Conservation (phyloP, 2,329 filamentous ascomycete species). For the Laburnicola sp. region DNA sequence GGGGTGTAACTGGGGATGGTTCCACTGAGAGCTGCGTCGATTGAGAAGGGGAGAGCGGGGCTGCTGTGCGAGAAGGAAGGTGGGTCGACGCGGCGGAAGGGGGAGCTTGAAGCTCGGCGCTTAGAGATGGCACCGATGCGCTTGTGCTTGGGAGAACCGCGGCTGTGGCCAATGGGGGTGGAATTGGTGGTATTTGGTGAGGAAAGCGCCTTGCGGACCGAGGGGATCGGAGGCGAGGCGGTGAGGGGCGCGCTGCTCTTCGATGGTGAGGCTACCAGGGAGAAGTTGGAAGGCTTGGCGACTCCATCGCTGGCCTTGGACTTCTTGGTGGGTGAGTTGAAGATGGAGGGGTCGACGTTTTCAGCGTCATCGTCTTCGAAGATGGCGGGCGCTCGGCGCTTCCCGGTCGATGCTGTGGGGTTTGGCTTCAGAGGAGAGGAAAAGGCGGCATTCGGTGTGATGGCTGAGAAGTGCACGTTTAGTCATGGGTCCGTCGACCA, state of each 20-base stretch:
- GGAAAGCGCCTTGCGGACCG: constrained; percentile 46
- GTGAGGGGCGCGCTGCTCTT: constrained; percentile 27
- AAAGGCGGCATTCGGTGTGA: constrained; percentile 32
- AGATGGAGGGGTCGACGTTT: constrained; percentile 60
- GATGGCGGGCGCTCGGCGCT: constrained; percentile 52
- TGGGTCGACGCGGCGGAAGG: constrained; percentile 71
- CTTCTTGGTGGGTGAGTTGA: constrained; percentile 58
- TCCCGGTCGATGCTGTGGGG: constrained; percentile 41
- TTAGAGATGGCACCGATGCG: constrained; percentile 68
- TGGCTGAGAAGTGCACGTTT: constrained; percentile 33
- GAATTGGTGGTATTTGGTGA: constrained; percentile 48
- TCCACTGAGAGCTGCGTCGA: constrained; percentile 80
- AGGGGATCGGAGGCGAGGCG: constrained; percentile 33
- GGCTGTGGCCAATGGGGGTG: constrained; percentile 55
- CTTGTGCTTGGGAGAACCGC: constrained; percentile 77
- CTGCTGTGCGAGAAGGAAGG: constrained; percentile 59
- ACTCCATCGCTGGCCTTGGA: constrained; percentile 50
- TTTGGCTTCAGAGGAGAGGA: constrained; percentile 39
- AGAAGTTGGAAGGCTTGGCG: constrained; percentile 48
- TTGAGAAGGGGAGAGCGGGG: constrained; percentile 69
- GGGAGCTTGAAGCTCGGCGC: constrained; percentile 64
- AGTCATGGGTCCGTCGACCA: constrained; percentile 13
- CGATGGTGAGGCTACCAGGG: constrained; percentile 37
- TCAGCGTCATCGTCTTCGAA: constrained; percentile 57
- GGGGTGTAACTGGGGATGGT: constrained; percentile 67